Conservation (phyloP, 176 grass and related monocot species). For the Pontederia crassipes region DNA sequence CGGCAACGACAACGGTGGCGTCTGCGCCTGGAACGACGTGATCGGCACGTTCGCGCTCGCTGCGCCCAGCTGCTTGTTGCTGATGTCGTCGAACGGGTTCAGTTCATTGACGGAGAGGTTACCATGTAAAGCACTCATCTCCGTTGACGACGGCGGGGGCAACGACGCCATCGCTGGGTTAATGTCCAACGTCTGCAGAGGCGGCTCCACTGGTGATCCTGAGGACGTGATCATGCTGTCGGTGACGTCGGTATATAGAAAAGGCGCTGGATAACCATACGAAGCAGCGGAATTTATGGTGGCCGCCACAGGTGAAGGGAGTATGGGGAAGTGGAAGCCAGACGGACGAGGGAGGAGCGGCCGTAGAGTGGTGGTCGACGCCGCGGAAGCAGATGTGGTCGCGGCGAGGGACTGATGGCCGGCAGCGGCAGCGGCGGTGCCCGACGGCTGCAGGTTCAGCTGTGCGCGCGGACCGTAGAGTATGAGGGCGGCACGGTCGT, state of each 20-base stretch:
- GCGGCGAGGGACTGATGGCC: constrained; percentile 1
- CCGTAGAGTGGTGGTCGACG: constrained; percentile 25
- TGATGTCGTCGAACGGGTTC: constrained; percentile 26
- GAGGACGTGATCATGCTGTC: too few relatives aligned
- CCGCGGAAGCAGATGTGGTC: constrained; percentile 18
- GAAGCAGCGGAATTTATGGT: neutral
- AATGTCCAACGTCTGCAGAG: too few relatives aligned
- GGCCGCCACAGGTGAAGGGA: neutral
- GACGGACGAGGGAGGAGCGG: constrained; percentile 20
- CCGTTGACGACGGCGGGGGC: too few relatives aligned
- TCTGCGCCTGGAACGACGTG: neutral
- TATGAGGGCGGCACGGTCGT: constrained; percentile 67
- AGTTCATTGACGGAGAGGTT: neutral
- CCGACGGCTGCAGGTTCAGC: constrained; percentile 52
- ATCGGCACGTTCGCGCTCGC: constrained; percentile 23
- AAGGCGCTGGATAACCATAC: neutral
- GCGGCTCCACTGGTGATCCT: too few relatives aligned
- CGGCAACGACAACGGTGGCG: neutral
- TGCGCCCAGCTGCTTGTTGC: constrained; percentile 13
- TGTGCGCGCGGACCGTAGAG: constrained; percentile 69
- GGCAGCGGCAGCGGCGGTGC: neutral
- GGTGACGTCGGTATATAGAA: constrained; percentile 13
- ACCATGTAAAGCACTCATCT: too few relatives aligned
- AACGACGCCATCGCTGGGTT: too few relatives aligned
- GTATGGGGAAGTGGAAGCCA: constrained; percentile 3